Evolutionary conservation across 2,329 filamentous ascomycete species (phyloP).

Genomic region (Colletotrichum sojae): DNA sequence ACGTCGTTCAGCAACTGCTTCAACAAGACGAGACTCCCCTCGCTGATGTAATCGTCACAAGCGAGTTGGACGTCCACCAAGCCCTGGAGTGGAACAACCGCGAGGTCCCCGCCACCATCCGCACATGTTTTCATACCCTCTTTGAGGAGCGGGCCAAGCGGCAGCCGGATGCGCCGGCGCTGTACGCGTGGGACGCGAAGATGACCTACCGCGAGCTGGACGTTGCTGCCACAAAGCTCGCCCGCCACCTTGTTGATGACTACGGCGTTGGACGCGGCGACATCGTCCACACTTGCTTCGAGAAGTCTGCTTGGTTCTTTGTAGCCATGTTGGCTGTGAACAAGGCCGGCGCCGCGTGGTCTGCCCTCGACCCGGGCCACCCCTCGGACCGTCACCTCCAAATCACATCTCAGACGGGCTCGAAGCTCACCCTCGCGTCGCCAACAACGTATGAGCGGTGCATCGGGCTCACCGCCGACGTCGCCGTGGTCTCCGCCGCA

Average conservation of each 20-base stretch:
- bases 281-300: constrained; percentile 42
- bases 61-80: not conserved
- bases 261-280: not conserved
- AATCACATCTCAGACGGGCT: constrained; percentile 19
- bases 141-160: constrained; percentile 16
- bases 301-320: constrained; percentile 43
- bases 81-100: no score
- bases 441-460: no score
- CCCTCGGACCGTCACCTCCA: constrained; percentile 30
- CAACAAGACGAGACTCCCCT: constrained; percentile 21
- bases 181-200: constrained; percentile 48
- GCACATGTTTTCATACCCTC: no score
- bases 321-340: constrained; percentile 44
- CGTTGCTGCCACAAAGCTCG: not conserved
- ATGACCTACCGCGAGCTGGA: constrained; percentile 48
- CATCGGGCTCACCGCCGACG: no score
- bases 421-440: no score
- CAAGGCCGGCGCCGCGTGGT: constrained; percentile 45
- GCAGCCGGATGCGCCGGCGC: constrained; percentile 45
- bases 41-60: constrained; percentile 31
- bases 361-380: constrained; percentile 36
- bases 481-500: no score
- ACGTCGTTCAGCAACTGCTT: not conserved
- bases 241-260: not conserved
- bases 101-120: no score